Evolutionary conservation across 208 protist species (phyloP).

Genomic region (Leishmania amazonensis): DNA sequence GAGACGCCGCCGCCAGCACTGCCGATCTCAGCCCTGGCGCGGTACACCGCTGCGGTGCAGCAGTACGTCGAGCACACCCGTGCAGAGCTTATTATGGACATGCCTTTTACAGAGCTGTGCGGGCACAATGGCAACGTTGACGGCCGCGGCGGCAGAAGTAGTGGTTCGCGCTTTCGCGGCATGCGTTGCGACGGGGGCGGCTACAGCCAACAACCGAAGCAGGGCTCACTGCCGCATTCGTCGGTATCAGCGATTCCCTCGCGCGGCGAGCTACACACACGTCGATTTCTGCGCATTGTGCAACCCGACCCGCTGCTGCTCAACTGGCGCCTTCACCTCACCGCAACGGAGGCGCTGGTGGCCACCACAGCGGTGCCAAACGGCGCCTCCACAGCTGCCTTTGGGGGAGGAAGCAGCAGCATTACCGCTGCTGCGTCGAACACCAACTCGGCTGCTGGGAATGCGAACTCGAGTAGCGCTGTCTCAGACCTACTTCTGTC

Average conservation of each 20-base stretch:
- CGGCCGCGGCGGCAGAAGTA: not conserved
- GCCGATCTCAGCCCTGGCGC: conserved; percentile 30
- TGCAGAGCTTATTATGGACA: conserved; percentile 26
- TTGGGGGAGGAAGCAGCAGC: not conserved
- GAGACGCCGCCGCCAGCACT: conserved; percentile 11
- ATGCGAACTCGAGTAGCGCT: not conserved
- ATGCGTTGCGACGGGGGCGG: conserved; percentile 5
- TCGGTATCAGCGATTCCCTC: conserved; percentile 25
- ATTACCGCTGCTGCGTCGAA: not conserved
- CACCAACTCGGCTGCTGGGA: not conserved
- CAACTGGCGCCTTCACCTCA: conserved; percentile 31
- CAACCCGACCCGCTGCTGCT: conserved; percentile 46
- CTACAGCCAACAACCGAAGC: not conserved
- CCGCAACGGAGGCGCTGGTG: conserved; percentile 19
- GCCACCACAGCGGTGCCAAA: not conserved
- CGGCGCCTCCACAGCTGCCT: not conserved
- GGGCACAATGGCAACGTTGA: not conserved
- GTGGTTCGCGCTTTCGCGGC: not conserved
- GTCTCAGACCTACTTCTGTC: conserved; percentile 24
- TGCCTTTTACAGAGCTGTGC: conserved; percentile 17
- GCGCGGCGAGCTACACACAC: conserved; percentile 53
- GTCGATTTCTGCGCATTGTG: conserved; percentile 56
- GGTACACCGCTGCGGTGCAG: conserved; percentile 50
- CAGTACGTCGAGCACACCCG: conserved; percentile 38
- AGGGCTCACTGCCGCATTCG: not conserved